These are phyloP conservation scores for apple (Malus domestica) DNA, from an alignment of 306 rosid species.

Conservation along the genomic window ASM211411v1 NC_041800.1:20752733-20753232, in stretches of 20 bases:
- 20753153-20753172: constrained; percentile 43
- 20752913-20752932: constrained; percentile 42
- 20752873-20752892: constrained; percentile 88
- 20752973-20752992: constrained; percentile 39
- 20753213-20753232: constrained; percentile 62
- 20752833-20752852: constrained; percentile 83
- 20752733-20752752: constrained; percentile 80
- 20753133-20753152: not conserved
- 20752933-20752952: constrained; percentile 41
- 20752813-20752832: constrained; percentile 83
- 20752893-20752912: constrained; percentile 69
- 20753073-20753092: not conserved
- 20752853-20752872: constrained; percentile 62
- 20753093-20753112: not conserved
- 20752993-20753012: constrained; percentile 9
- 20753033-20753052: not conserved
- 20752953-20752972: constrained; percentile 43
- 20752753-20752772: constrained; percentile 69
- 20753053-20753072: not conserved
- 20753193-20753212: constrained; percentile 67
- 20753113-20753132: not conserved
- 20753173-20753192: constrained; percentile 61
- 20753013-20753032: constrained; percentile 27
- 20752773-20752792: constrained; percentile 70
- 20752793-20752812: constrained; percentile 67